A percentile compares a stretch with the other conserved stretches of the same genome.
These are phyloP conservation scores for Guadua angustifolia DNA, from an alignment of 176 grass and related monocot genomes.

Conservation along the genomic window DNA sequence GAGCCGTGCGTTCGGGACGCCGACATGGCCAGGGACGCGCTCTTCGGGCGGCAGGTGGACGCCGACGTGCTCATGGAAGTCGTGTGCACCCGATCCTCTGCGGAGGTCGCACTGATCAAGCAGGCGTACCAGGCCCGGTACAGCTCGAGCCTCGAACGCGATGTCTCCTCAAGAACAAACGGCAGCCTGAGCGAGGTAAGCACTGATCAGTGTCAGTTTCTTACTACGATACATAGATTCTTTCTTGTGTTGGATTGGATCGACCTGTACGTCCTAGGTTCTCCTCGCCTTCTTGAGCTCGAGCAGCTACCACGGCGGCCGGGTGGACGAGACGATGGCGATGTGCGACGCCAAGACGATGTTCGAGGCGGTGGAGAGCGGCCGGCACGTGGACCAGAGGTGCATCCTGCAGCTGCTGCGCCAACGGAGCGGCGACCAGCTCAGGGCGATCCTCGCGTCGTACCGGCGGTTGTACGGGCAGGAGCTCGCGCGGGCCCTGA, in stretches of 20 bases:
- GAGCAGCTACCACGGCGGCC: constrained; percentile 34
- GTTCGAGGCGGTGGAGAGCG: constrained; percentile 54
- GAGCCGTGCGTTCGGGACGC: constrained; percentile 41
- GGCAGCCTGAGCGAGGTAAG: constrained; percentile 40
- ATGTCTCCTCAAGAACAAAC: constrained; percentile 15
- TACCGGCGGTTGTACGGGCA: constrained; percentile 55
- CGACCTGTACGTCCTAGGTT: neutral
- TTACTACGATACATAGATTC: neutral
- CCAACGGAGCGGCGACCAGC: constrained; percentile 48
- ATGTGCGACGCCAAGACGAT: constrained; percentile 58
- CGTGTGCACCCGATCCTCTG: constrained; percentile 33
- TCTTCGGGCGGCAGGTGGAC: constrained; percentile 26
- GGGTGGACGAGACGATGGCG: constrained; percentile 43
- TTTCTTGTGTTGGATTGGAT: neutral
- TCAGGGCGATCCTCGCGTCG: constrained; percentile 35
- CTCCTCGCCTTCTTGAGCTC: constrained; percentile 47
- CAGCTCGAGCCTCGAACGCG: constrained; percentile 28
- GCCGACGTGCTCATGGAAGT: constrained; percentile 37
- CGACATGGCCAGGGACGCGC: constrained; percentile 39
- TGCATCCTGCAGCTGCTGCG: constrained; percentile 34
- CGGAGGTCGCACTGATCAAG: constrained; percentile 4
- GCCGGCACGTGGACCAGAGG: constrained; percentile 44
- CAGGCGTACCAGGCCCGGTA: constrained; percentile 35
- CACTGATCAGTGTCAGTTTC: neutral
- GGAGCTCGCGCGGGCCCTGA: constrained; percentile 52